Base-by-base conservation (phyloP, 805 yeast genomes). In the Saturnispora quitensis region DNA sequence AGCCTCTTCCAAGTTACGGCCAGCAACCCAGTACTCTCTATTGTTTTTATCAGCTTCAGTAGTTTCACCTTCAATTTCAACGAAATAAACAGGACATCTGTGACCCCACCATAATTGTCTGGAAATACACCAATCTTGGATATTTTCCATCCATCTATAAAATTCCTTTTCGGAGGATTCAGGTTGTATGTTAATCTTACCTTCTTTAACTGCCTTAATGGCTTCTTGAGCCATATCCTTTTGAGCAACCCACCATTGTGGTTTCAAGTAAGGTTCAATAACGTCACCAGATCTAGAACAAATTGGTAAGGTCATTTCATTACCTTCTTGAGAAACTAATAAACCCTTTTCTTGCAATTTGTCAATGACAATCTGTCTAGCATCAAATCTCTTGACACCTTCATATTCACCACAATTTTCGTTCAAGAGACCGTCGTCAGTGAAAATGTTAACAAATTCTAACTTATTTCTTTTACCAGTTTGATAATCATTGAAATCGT, bases 191-290 rank as follows among this genome's bases (percentile, higher is more conserved):
- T 80, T 79, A 62, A 91, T 78, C 50, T 81, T 80, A 58, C 97
- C 97, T 36, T 76, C 74, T 69, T 79, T 81, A 54, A 91, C 97
- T 50, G 89, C 97, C 50, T 80, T 75, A 60, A 90, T 82, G 52
- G 96, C 97, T 54, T 78, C 89, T 58, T 76, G 74, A 49, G 98
- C 99, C 86, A 89, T 86, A 52, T 82, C 86, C 62, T 76, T 77
- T 73, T 90, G 97, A 55, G 87, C 73, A 58, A 93, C 97, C 97
- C 97, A 93, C 99, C 99, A 93, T 75, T 93, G 99, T 55, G 99
- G 99, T 74, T 93, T 93, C 73, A 93, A 77, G 64, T 88, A 75
- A 50, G 99, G 99, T 75, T 93, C 99, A 63, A 93, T 90, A 57
- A 93, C 75, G 71, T 93, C 99, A 59, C 97, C 97, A 28, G 97